Conservation (phyloP, 2,329 filamentous ascomycete species). For the Pseudogymnoascus sp. region DNA sequence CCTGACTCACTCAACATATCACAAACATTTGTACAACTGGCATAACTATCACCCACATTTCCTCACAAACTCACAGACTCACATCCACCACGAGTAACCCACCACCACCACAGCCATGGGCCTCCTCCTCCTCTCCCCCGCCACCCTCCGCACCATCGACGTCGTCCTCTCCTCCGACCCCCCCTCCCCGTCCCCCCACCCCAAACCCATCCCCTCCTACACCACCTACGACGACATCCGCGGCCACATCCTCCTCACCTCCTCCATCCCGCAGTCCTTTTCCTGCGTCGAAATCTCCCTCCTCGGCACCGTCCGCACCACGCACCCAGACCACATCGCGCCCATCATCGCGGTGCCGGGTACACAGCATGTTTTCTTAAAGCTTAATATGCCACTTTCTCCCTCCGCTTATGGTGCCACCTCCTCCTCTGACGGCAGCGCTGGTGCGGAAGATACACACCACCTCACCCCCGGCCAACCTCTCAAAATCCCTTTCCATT, state of each 20-base stretch:
- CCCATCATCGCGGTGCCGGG: not conserved
- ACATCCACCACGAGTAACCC: too few relatives aligned
- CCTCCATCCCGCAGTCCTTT: not conserved
- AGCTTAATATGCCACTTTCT: conserved; percentile 26
- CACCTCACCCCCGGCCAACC: conserved; percentile 19
- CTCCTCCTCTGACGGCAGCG: conserved; percentile 16
- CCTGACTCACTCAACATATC: not conserved
- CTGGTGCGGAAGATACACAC: not conserved
- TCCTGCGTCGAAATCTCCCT: not conserved
- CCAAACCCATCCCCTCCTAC: not conserved
- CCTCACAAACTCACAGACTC: not conserved
- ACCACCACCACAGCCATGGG: not conserved
- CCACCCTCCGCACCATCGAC: not conserved
- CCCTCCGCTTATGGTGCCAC: conserved; percentile 18
- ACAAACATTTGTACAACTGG: not conserved
- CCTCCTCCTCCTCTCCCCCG: not conserved
- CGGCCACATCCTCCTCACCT: not conserved
- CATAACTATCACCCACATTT: too few relatives aligned
- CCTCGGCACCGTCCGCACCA: not conserved
- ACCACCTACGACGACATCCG: conserved; percentile 5
- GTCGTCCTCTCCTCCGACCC: not conserved
- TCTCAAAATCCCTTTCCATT: conserved; percentile 26
- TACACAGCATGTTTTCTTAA: conserved; percentile 25
- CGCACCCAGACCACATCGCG: not conserved
- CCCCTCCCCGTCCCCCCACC: not conserved